Evolutionary conservation across 352 stramenopile species (phyloP).

Genomic region (Globisporangium nodosum): DNA sequence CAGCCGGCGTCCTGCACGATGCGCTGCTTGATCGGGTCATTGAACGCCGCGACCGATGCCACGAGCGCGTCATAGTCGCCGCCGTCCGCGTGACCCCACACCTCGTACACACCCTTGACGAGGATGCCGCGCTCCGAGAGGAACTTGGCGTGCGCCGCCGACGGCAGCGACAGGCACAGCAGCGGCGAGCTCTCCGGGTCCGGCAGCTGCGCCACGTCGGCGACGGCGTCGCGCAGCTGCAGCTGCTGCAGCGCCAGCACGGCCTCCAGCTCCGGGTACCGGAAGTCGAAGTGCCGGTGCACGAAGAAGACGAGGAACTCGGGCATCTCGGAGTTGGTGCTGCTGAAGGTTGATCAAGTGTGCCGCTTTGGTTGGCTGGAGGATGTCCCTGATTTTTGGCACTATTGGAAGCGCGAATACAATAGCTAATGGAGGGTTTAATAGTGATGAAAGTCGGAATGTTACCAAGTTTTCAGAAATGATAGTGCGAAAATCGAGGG

Average conservation of each 20-base stretch:
- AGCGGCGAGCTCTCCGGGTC: constrained; percentile 54
- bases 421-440: too few species aligned
- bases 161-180: constrained; percentile 57
- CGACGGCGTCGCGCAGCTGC: constrained; percentile 22
- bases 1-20: constrained; percentile 36
- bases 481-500: too few species aligned
- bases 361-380: constrained; percentile 6
- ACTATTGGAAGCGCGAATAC: neutral
- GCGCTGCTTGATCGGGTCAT: constrained; percentile 29
- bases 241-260: constrained; percentile 62
- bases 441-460: too few species aligned
- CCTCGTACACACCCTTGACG: constrained; percentile 78
- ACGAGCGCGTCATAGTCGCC: constrained; percentile 51
- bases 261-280: constrained; percentile 76
- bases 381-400: neutral
- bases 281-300: constrained; percentile 79
- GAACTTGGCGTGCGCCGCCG: constrained; percentile 57
- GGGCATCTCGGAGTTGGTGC: constrained; percentile 20
- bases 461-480: too few species aligned
- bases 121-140: constrained; percentile 74
- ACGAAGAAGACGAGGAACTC: constrained; percentile 83
- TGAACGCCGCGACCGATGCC: constrained; percentile 28
- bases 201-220: constrained; percentile 26
- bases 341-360: neutral
- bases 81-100: constrained; percentile 43